A percentile compares a stretch with the other conserved stretches of the same genome.
Evolutionary conservation across 192 early-diverging fungal species (phyloP).

Genomic region (Cetraspora pellucida): DNA sequence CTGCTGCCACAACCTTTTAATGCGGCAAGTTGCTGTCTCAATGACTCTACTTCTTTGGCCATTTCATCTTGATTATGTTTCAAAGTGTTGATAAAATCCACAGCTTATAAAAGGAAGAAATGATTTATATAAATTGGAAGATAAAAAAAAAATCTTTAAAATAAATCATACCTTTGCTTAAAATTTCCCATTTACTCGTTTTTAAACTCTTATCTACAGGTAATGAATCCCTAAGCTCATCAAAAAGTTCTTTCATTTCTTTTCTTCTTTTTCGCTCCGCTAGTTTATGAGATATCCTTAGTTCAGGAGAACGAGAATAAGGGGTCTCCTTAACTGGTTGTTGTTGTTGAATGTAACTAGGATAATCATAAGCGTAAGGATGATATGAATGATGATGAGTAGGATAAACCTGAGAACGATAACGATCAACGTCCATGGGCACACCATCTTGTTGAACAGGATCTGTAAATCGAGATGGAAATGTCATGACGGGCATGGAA

Average conservation of each 20-base stretch:
- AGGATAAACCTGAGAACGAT: slow-evolving; percentile 27
- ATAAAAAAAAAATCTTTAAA: background rate
- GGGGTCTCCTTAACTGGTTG: slow-evolving; percentile 49
- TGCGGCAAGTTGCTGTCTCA: slow-evolving; percentile 47
- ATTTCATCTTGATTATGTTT: slow-evolving; percentile 55
- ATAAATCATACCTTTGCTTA: slow-evolving; percentile 70
- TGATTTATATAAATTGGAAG: background rate
- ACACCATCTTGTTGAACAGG: slow-evolving; percentile 26
- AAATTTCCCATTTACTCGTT: slow-evolving; percentile 88
- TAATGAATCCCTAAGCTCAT: slow-evolving; percentile 75
- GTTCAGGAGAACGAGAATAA: slow-evolving; percentile 73
- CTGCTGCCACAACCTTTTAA: slow-evolving; percentile 40
- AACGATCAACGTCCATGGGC: slow-evolving; percentile 32
- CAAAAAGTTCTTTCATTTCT: slow-evolving; percentile 92
- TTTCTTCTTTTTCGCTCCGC: slow-evolving; percentile 85
- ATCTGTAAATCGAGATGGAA: slow-evolving; percentile 20
- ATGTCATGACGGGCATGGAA: slow-evolving; percentile 29
- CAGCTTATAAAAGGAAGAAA: slow-evolving; percentile 41
- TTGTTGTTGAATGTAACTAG: slow-evolving; percentile 32
- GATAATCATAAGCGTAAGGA: slow-evolving; percentile 38
- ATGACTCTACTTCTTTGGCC: slow-evolving; percentile 48
- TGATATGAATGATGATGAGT: slow-evolving; percentile 31
- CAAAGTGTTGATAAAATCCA: slow-evolving; percentile 55
- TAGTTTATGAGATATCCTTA: slow-evolving; percentile 84
- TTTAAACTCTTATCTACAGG: slow-evolving; percentile 79